phyloP scores from a whole-genome alignment of 2,329 filamentous ascomycete genomes.

The Ophiocordyceps camponoti-rufipedis region DNA sequence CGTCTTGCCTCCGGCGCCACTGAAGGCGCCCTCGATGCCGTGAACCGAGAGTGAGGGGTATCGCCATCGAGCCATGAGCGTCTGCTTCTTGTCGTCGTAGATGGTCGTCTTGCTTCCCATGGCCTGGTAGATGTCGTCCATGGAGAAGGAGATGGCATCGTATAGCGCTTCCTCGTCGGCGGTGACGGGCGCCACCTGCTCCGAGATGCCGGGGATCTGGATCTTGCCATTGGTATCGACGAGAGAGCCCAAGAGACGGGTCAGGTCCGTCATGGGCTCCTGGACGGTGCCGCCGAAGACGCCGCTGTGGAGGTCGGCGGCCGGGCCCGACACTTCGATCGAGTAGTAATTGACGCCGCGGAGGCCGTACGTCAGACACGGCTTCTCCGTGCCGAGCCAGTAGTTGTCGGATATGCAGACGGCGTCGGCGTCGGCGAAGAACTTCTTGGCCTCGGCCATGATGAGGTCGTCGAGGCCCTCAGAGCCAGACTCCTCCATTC shows the following conservation, averaged over 20 bases:
- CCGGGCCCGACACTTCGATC: constrained; percentile 76
- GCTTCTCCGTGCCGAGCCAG: constrained; percentile 98
- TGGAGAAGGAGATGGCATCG: constrained; percentile 78
- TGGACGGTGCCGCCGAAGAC: constrained; percentile 94
- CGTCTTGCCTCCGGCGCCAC: constrained; percentile 84
- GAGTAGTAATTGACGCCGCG: constrained; percentile 98
- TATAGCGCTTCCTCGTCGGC: constrained; percentile 81
- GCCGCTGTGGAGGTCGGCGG: constrained; percentile 85
- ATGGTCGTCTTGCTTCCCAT: constrained; percentile 80
- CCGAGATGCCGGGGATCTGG: constrained; percentile 78
- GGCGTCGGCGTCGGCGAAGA: constrained; percentile 87
- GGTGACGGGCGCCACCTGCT: constrained; percentile 79
- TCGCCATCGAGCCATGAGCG: constrained; percentile 91
- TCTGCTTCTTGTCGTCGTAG: constrained; percentile 72
- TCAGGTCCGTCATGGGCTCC: constrained; percentile 95
- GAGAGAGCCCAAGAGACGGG: constrained; percentile 62
- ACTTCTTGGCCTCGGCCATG: constrained; percentile 74
- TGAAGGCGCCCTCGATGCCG: constrained; percentile 90
- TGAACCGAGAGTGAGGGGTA: constrained; percentile 88
- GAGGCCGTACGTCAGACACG: constrained; percentile 91
- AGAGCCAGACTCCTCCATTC: constrained; percentile 98
- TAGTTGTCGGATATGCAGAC: constrained; percentile 99
- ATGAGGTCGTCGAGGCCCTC: constrained; percentile 95
- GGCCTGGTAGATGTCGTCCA: constrained; percentile 87
- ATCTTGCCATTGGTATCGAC: constrained; percentile 89